Conservation (phyloP, 257 asterid species). For the Euphrasia confusa region DNA sequence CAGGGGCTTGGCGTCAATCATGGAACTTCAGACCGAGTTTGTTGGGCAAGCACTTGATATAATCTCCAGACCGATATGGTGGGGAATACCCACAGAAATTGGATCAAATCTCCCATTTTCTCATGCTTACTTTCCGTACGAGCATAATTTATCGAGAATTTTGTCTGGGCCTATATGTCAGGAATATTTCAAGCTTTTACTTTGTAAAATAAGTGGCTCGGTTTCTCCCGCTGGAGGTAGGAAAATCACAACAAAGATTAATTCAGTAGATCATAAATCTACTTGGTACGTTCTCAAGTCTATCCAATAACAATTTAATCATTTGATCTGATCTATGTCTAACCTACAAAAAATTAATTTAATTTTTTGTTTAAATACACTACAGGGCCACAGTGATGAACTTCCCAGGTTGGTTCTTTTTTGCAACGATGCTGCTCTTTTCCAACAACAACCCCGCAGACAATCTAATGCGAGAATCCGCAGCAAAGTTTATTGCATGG, state of each 20-base stretch:
- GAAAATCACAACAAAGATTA: conserved; percentile 33
- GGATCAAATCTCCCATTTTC: conserved; percentile 66
- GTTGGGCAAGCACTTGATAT: conserved; percentile 53
- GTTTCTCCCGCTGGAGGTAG: conserved; percentile 33
- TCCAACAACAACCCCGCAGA: conserved; percentile 25
- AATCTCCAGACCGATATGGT: conserved; percentile 67
- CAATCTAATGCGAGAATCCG: conserved; percentile 24
- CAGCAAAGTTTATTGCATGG: conserved; percentile 69
- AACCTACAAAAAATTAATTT: conserved; percentile 8
- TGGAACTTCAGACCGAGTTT: conserved; percentile 56
- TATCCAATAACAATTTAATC: conserved; percentile 14
- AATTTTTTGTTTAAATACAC: conserved; percentile 15
- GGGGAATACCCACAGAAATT: conserved; percentile 70
- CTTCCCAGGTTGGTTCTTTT: conserved; percentile 73
- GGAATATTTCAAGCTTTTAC: conserved; percentile 47
- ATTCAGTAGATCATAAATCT: conserved; percentile 51
- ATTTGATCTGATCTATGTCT: conserved; percentile 24
- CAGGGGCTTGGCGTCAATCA: conserved; percentile 79
- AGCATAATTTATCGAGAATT: conserved; percentile 39
- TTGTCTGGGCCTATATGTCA: conserved; percentile 55
- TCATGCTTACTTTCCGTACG: conserved; percentile 59
- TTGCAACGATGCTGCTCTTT: conserved; percentile 58
- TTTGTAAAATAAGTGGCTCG: conserved; percentile 33
- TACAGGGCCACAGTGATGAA: conserved; percentile 62
- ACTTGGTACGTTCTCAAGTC: conserved; percentile 45